Conservation (phyloP, 257 asterid genomes). For the Jasminum sambac region DNA sequence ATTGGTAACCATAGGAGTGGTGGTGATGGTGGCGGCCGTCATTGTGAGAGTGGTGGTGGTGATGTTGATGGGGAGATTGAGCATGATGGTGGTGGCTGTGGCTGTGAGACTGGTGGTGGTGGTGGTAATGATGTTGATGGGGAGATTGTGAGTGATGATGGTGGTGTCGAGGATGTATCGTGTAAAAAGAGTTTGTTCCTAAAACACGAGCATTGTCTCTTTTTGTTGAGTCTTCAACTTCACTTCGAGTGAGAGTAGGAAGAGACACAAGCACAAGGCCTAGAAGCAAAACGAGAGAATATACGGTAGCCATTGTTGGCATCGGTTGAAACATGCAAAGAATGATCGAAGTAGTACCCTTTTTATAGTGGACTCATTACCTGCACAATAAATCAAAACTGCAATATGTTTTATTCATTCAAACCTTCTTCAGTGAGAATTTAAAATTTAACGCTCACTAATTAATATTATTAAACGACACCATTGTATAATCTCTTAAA, state of each 20-base stretch:
- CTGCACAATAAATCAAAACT: background rate
- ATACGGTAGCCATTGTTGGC: slow-evolving; percentile 12
- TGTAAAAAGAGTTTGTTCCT: slow-evolving; percentile 6
- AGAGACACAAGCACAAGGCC: slow-evolving; percentile 5
- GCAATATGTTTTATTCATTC: background rate
- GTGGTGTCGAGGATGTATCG: background rate
- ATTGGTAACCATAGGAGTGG: too few relatives aligned
- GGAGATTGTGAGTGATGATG: background rate
- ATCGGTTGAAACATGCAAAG: slow-evolving; percentile 7
- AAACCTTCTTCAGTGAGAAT: background rate
- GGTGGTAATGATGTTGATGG: too few relatives aligned
- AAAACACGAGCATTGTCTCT: background rate
- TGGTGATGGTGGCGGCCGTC: too few relatives aligned
- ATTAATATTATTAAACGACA: background rate
- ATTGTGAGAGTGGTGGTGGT: background rate
- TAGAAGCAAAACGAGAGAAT: background rate
- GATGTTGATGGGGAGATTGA: slow-evolving; percentile 7
- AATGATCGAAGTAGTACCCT: background rate
- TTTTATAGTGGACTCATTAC: background rate
- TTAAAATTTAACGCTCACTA: background rate
- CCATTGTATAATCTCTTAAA: too few relatives aligned
- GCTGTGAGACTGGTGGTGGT: background rate
- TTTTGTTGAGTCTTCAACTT: background rate
- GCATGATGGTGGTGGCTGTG: background rate
- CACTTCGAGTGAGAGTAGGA: background rate